phyloP scores from a whole-genome alignment of 371 early-diverging fungal species.

The Actinomucor elegans region DNA sequence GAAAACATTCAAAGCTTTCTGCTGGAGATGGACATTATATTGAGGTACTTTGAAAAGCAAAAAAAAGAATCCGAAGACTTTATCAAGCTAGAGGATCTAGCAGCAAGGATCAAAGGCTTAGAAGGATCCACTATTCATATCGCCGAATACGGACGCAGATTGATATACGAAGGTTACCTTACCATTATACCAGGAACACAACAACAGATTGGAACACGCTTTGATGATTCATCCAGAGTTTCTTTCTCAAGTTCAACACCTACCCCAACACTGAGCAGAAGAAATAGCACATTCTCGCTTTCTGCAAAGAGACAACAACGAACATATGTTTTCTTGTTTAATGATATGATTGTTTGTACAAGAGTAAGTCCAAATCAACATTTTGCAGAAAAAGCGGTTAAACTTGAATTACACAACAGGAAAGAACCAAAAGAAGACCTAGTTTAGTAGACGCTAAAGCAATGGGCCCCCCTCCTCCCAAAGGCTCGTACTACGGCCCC shows the following conservation, averaged over 20 bases:
- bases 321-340: slow-evolving; percentile 42
- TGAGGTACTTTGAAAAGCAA: slow-evolving; percentile 32
- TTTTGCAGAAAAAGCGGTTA: too few species aligned
- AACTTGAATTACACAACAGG: slow-evolving; percentile 6
- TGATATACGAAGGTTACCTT: slow-evolving; percentile 39
- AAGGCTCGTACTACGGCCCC: slow-evolving; percentile 19
- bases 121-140: slow-evolving; percentile 22
- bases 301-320: slow-evolving; percentile 13
- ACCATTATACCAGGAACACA: slow-evolving; percentile 22
- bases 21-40: slow-evolving; percentile 25
- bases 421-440: slow-evolving; percentile 47
- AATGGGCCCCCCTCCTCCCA: slow-evolving; percentile 1
- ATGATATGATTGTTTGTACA: slow-evolving; percentile 41
- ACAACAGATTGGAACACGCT: neutral
- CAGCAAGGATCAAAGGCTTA: slow-evolving; percentile 29
- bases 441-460: slow-evolving; percentile 32
- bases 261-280: slow-evolving; percentile 12
- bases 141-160: slow-evolving; percentile 22
- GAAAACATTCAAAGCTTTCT: slow-evolving; percentile 13
- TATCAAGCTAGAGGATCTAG: slow-evolving; percentile 31
- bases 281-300: slow-evolving; percentile 24
- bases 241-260: slow-evolving; percentile 6
- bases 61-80: slow-evolving; percentile 32
- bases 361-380: slow-evolving; percentile 31
- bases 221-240: neutral